Evolutionary conservation across 345 rosid genomes (phyloP).

Genomic region (Corchorus capsularis): DNA sequence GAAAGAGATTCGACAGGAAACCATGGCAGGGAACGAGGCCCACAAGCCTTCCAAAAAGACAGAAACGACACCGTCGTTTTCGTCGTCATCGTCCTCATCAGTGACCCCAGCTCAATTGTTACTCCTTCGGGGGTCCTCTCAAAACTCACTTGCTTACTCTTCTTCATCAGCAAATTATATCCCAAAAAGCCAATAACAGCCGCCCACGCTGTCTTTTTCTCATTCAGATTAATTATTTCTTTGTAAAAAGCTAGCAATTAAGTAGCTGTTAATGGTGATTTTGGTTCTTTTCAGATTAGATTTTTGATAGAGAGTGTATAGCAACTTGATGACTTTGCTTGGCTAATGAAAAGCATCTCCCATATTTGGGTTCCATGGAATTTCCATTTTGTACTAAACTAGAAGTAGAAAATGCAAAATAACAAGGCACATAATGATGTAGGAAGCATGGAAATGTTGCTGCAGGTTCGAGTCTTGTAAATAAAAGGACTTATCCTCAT

Average conservation of each 20-base stretch:
- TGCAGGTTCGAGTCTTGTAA: too few species aligned
- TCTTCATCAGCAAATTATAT: slow-evolving; percentile 40
- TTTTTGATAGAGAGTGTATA: slow-evolving; percentile 4
- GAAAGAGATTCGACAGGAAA: slow-evolving; percentile 63
- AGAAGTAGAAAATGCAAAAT: background rate
- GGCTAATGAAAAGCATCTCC: background rate
- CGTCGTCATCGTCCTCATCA: slow-evolving; percentile 43
- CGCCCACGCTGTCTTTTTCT: background rate
- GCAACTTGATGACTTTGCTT: slow-evolving; percentile 4
- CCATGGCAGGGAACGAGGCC: slow-evolving; percentile 28
- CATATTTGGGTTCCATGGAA: background rate
- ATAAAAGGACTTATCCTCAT: too few species aligned
- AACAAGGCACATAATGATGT: background rate
- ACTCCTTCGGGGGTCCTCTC: slow-evolving; percentile 43
- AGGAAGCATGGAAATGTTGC: background rate
- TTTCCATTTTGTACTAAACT: background rate
- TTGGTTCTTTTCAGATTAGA: background rate
- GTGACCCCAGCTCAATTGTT: slow-evolving; percentile 54
- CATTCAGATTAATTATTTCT: background rate
- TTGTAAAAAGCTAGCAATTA: background rate
- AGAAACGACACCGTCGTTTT: slow-evolving; percentile 26
- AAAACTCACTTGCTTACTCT: slow-evolving; percentile 46
- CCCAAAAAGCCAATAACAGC: slow-evolving; percentile 24
- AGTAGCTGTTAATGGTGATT: background rate
- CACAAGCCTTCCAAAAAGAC: slow-evolving; percentile 39